Conservation (phyloP, 192 early-diverging fungal species). For the Mortierella antarctica region DNA sequence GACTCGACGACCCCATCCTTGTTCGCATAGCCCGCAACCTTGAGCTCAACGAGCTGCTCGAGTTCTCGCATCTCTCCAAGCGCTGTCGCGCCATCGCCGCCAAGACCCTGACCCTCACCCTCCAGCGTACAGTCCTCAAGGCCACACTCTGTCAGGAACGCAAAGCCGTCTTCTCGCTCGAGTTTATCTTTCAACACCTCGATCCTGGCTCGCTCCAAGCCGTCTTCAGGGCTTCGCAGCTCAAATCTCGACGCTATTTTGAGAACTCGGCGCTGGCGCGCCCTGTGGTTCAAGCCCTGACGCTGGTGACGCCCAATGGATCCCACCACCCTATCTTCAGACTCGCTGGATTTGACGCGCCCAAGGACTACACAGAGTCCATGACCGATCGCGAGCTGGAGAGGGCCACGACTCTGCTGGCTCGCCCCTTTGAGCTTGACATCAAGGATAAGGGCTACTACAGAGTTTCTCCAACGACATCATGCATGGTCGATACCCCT, state of each 20-base stretch:
- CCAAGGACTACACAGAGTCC: constrained; percentile 12
- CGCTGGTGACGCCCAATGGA: constrained; percentile 41
- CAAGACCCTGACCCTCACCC: constrained; percentile 39
- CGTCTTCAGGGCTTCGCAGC: constrained; percentile 47
- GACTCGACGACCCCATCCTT: constrained; percentile 42
- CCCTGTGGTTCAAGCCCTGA: constrained; percentile 48
- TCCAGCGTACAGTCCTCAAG: constrained; percentile 50
- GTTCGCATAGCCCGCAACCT: constrained; percentile 39
- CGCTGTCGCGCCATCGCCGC: constrained; percentile 47
- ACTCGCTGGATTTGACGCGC: constrained; percentile 33
- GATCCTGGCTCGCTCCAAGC: constrained; percentile 47
- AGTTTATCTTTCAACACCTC: constrained; percentile 52
- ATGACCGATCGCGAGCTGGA: constrained; percentile 44
- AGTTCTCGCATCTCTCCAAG: constrained; percentile 46
- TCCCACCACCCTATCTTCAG: constrained; percentile 43
- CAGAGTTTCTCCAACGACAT: constrained; percentile 42
- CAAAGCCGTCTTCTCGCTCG: constrained; percentile 51
- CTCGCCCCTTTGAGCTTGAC: constrained; percentile 40
- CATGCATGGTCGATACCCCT: constrained; percentile 50
- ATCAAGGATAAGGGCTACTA: constrained; percentile 53
- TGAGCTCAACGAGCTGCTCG: constrained; percentile 21
- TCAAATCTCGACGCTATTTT: constrained; percentile 49
- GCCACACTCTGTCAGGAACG: constrained; percentile 53
- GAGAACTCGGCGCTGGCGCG: constrained; percentile 50
- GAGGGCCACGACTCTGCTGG: constrained; percentile 35